Evolutionary conservation across 1,284 basidiomycete species (phyloP).

Genomic region (Sanghuangporus weigelae): DNA sequence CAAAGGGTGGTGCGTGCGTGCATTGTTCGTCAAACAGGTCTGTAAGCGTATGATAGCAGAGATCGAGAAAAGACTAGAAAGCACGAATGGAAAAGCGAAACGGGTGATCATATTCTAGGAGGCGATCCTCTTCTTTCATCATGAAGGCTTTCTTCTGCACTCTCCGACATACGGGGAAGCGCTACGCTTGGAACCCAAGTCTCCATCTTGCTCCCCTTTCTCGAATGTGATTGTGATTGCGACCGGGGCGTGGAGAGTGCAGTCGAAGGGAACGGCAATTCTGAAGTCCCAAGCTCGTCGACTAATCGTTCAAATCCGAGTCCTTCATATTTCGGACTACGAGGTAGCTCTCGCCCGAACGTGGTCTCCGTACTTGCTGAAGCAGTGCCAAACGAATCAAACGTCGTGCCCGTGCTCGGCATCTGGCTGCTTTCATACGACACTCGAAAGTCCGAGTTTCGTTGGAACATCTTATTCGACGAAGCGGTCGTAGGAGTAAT

Average conservation of each 20-base stretch:
- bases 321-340: background rate
- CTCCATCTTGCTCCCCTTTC: conserved; percentile 1
- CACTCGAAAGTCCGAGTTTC: background rate
- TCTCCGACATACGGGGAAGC: conserved; percentile 10
- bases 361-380: conserved; percentile 1
- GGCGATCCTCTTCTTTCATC: background rate
- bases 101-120: background rate
- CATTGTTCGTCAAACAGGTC: no score
- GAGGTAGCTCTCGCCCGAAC: conserved; percentile 3
- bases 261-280: background rate
- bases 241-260: conserved; percentile 2
- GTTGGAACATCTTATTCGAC: background rate
- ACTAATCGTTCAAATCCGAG: conserved; percentile 3
- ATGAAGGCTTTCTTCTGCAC: background rate
- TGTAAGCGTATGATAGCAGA: no score
- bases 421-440: conserved; percentile 4
- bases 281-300: background rate
- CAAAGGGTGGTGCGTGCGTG: no score
- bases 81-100: background rate
- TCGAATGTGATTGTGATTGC: background rate
- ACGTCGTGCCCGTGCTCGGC: conserved; percentile 8
- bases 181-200: conserved; percentile 5
- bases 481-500: conserved; percentile 31
- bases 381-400: background rate
- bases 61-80: background rate